These are phyloP conservation scores for Picea glauca DNA, from an alignment of 75 land plant species.

Conservation along the genomic window DNA sequence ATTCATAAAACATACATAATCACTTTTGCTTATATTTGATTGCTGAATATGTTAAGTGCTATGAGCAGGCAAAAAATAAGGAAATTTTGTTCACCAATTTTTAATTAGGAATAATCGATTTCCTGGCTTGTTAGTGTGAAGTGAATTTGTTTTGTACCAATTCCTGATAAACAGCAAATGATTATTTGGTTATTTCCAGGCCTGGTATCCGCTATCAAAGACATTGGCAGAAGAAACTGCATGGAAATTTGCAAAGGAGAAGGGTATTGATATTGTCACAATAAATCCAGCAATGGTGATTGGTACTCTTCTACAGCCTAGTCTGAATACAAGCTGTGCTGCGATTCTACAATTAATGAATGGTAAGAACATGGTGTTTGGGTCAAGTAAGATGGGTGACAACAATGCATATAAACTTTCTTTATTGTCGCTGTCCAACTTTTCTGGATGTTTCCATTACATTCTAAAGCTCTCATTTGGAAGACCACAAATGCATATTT, in stretches of 20 bases:
- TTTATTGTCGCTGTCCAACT: background rate
- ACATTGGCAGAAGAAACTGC: constrained; percentile 90
- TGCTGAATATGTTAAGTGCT: background rate
- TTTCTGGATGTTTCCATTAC: background rate
- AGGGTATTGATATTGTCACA: constrained; percentile 67
- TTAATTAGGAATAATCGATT: background rate
- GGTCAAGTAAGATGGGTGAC: background rate
- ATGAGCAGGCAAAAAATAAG: no score
- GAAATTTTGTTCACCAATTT: background rate
- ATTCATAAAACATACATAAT: background rate
- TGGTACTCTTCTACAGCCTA: constrained; percentile 86
- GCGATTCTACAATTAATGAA: constrained; percentile 55
- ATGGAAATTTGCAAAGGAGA: constrained; percentile 76
- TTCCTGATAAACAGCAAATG: background rate
- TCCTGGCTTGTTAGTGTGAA: background rate
- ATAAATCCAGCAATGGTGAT: constrained; percentile 94
- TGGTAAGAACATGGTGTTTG: constrained; percentile 40
- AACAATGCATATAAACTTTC: background rate
- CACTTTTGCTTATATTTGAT: background rate
- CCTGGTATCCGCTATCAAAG: constrained; percentile 84
- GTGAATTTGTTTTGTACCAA: background rate
- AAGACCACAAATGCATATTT: background rate
- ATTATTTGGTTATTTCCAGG: constrained; percentile 24
- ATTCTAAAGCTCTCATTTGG: background rate
- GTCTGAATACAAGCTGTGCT: constrained; percentile 81